These are phyloP conservation scores for Phyllosticta paracitricarpa DNA, from an alignment of 2,329 filamentous ascomycete genomes.

Conservation along the genomic window DNA sequence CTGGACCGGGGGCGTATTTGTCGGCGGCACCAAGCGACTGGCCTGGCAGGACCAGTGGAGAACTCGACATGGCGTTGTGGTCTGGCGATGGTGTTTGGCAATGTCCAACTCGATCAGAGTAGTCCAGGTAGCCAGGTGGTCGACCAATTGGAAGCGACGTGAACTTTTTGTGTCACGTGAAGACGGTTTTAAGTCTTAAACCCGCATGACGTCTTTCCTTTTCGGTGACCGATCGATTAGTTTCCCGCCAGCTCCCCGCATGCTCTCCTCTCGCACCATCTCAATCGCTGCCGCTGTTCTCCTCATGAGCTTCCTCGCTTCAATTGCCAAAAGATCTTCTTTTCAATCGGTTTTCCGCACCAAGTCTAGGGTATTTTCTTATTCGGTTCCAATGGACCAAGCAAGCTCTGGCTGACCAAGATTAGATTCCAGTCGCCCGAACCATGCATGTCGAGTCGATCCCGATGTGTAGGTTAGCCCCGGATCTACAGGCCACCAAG, in stretches of 20 bases:
- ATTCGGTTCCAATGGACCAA: not conserved
- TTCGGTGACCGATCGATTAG: not conserved
- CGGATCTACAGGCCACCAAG: slow-evolving; percentile 1
- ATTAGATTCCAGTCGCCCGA: slow-evolving; percentile 26
- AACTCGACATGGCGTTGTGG: slow-evolving; percentile 22
- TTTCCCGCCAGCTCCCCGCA: not conserved
- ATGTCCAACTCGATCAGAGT: not conserved
- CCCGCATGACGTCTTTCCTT: slow-evolving; percentile 4
- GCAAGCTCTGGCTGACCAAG: not conserved
- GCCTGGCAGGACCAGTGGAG: slow-evolving; percentile 62
- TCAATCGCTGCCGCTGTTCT: not conserved
- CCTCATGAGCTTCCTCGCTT: slow-evolving; percentile 10
- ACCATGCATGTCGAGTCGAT: slow-evolving; percentile 81
- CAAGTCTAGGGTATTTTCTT: not conserved
- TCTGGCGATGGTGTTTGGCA: not conserved
- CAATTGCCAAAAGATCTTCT: slow-evolving; percentile 1
- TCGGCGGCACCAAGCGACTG: slow-evolving; percentile 61
- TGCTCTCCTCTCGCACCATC: slow-evolving; percentile 1
- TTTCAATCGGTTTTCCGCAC: not conserved
- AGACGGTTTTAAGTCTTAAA: slow-evolving; percentile 2
- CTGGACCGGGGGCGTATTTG: slow-evolving; percentile 63
- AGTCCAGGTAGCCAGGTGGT: not conserved
- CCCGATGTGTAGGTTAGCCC: slow-evolving; percentile 63
- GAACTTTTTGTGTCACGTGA: slow-evolving; percentile 9
- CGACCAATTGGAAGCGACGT: not conserved